These are phyloP conservation scores for Colletotrichum liriopes DNA, from an alignment of 2,329 filamentous ascomycete species.

Conservation along the genomic window DNA sequence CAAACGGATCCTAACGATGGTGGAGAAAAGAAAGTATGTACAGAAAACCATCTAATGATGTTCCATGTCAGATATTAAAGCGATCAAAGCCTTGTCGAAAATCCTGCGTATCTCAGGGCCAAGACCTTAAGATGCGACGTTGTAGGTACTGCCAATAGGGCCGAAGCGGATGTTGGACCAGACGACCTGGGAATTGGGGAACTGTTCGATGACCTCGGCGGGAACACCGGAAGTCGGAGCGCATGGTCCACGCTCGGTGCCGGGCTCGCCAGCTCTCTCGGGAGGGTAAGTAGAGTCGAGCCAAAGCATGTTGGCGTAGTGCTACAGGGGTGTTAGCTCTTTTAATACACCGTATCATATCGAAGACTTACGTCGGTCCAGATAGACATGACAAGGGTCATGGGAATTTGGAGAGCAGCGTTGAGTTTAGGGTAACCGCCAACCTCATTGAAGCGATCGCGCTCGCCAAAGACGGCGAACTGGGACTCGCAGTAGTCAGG, in stretches of 20 bases:
- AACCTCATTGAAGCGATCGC: slow-evolving; percentile 63
- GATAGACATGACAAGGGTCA: slow-evolving; percentile 75
- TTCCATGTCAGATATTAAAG: not conserved
- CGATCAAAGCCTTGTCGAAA: not conserved
- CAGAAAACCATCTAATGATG: not conserved
- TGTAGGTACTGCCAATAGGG: slow-evolving; percentile 60
- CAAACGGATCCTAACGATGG: not conserved
- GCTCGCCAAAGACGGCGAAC: slow-evolving; percentile 68
- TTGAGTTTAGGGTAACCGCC: slow-evolving; percentile 71
- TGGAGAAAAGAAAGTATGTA: slow-evolving; percentile 30
- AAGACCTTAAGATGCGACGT: not conserved
- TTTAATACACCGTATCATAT: not conserved
- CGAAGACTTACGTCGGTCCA: slow-evolving; percentile 66
- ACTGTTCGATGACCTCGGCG: slow-evolving; percentile 57
- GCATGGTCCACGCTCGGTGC: slow-evolving; percentile 64
- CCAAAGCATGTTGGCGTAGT: slow-evolving; percentile 76
- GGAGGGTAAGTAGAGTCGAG: slow-evolving; percentile 72
- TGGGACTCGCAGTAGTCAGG: slow-evolving; percentile 69
- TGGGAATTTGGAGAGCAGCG: slow-evolving; percentile 65
- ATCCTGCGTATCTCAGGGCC: not conserved
- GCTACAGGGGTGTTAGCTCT: slow-evolving; percentile 46
- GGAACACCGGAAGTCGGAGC: slow-evolving; percentile 61
- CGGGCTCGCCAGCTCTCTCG: slow-evolving; percentile 51
- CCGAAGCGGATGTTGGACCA: slow-evolving; percentile 68
- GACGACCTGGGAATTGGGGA: slow-evolving; percentile 57